Base-by-base conservation (phyloP, 768 basidiomycete genomes). In the Suillus plorans region DNA sequence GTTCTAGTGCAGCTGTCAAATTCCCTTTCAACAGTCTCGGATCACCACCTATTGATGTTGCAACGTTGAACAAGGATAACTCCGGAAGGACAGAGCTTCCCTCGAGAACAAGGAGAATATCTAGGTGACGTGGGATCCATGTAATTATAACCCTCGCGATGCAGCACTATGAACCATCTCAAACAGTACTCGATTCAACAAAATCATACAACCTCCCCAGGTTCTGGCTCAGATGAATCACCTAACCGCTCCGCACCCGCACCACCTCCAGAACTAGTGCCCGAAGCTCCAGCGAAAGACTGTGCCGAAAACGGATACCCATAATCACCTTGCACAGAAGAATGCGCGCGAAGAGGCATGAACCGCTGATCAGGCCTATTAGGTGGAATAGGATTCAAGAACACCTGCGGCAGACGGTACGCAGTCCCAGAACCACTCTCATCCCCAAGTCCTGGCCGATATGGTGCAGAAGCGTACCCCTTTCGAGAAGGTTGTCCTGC, bases 361-460 rank as follows among this genome's bases (percentile, higher is more conserved):
- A 16, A 25, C 7, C 22, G 22, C 25, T 50, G 49, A 50, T 50
- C 25, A 50, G 22, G 47, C 2, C 7, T 25, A 50, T 6, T 6
- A 25, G 49, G 49, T 16, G 14, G 14, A 25, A 4, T 16, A 16
- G 13, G 22, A 25, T 25, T 50, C 49, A 16, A 25, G 25, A 25
- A 25, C 49, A 50, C 49, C 49, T 50, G 49, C 14, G 49, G 49
- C 9, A 50, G 49, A 50, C 14, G 49, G 25, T 25, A 7, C 14
- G 25, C 7, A 50, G 25, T 25, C 49, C 49, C 66, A 68, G 66
- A 68, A 57, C 69, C 69, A 68, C 65, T 52, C 16, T 52, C 71
- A 66, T 58, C 39, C 62, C 66, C 67, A 62, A 67, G 56, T 50
- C 63, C 68, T 37, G 58, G 55, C 50, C 59, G 70, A 68, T 69